Evolutionary conservation across 75 land plant species (phyloP).

Genomic region (Sequoiadendron giganteum): DNA sequence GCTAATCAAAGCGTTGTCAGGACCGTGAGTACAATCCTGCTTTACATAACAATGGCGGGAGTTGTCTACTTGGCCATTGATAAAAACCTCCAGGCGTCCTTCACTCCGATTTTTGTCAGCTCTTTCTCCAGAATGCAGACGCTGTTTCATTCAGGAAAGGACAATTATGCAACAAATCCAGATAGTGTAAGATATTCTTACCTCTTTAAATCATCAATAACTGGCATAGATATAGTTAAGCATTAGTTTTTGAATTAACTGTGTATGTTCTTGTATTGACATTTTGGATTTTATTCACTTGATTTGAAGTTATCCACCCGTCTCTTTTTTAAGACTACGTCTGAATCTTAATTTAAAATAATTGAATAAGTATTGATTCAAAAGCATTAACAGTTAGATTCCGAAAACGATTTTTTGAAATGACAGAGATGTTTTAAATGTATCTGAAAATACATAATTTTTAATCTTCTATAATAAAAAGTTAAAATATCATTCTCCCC

Average conservation of each 20-base stretch:
- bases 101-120: neutral
- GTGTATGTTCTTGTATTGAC: no score
- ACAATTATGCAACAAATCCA: neutral
- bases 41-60: neutral
- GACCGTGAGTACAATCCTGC: neutral
- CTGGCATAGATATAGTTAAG: neutral
- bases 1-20: neutral
- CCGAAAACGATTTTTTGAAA: no score
- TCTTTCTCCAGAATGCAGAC: neutral
- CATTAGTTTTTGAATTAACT: no score
- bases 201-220: neutral
- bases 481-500: neutral
- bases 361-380: no score
- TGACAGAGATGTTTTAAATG: no score
- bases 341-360: no score
- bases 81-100: neutral
- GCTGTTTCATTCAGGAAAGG: neutral
- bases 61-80: neutral
- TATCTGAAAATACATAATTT: neutral
- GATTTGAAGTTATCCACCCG: no score
- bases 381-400: no score
- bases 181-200: neutral
- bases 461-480: neutral
- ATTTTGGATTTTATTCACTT: no score
- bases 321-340: no score